Base-by-base conservation (phyloP, 345 rosid genomes). In the Geranium brycei region DNA sequence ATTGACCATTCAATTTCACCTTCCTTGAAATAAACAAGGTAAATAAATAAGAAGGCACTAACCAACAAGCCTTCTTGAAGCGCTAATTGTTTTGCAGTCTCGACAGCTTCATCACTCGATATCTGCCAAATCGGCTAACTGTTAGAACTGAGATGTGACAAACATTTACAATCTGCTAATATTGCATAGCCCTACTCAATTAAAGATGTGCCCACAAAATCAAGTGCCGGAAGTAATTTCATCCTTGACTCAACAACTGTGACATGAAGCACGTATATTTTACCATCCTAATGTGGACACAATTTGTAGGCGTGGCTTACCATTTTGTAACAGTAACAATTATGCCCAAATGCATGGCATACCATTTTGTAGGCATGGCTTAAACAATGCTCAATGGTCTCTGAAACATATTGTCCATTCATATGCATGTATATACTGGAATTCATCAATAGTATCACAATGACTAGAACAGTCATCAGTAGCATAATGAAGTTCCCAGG, bases 41-140 rank as follows among this genome's bases (percentile, higher is more conserved):
- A 59, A 38, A 35, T 63, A 15, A 2, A 23, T 61, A 60, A 56
- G 30, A 62, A 56, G 66, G 56, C 63, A 84, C 95, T 81, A 63
- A 92, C 98, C 92, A 92, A 68, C 83, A 92, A 80, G 75, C 98
- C 98, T 83, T 92, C 96, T 69, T 87, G 88, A 17, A 89, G 88
- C 30, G 98, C 98, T 76, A 92, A 69, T 80, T 92, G 96, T 78
- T 87, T 92, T 53, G 98, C 91, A n/a, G 87, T 89, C 79, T 89
- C 96, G 74, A 92, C 78, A 70, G 97, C 90, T 71, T 87, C 97
- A 66, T 86, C 89, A 72, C 98, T 87, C 53, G 98, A 82, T 71
- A 92, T 81, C 98, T 92, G 77, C 64, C 66, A 68, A 63, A 68
- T 23, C 65, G 41, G 57, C 60, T 66, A 53, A 15, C 51, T 61